phyloP scores from a whole-genome alignment of 352 stramenopile genomes.

The Elongisporangium prolatum region DNA sequence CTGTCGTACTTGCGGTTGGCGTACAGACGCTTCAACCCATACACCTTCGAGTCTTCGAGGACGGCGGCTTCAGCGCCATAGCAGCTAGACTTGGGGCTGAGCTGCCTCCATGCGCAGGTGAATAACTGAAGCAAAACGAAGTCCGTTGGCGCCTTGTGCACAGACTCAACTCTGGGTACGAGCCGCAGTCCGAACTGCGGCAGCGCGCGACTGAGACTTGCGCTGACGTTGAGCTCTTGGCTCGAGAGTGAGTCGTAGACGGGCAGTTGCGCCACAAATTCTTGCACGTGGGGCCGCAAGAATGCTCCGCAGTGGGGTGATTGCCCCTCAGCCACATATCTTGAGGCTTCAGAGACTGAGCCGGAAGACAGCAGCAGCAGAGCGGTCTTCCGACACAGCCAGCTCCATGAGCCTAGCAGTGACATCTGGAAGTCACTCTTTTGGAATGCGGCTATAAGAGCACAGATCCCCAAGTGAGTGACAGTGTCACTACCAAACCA shows the following conservation, averaged over 20 bases:
- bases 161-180: constrained; percentile 18
- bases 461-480: background rate
- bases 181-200: constrained; percentile 22
- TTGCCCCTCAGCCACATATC: background rate
- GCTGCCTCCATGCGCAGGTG: constrained; percentile 18
- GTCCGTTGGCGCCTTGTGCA: constrained; percentile 39
- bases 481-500: background rate
- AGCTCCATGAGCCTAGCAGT: background rate
- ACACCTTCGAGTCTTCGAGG: background rate
- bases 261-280: constrained; percentile 36
- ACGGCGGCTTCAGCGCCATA: background rate
- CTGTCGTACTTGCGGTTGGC: background rate
- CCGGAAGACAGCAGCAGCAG: background rate
- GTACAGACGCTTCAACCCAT: background rate
- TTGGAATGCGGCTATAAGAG: background rate
- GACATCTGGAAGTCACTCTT: background rate
- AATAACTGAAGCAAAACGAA: constrained; percentile 58
- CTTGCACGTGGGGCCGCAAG: constrained; percentile 19
- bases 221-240: constrained; percentile 33
- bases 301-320: constrained; percentile 26
- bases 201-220: constrained; percentile 8
- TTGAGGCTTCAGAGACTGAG: background rate
- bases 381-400: background rate
- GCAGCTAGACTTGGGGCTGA: background rate
- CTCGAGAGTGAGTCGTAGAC: constrained; percentile 18